These are phyloP conservation scores for Torrubiella hemipterigena DNA, from an alignment of 2,329 filamentous ascomycete genomes.

Conservation along the genomic window DNA sequence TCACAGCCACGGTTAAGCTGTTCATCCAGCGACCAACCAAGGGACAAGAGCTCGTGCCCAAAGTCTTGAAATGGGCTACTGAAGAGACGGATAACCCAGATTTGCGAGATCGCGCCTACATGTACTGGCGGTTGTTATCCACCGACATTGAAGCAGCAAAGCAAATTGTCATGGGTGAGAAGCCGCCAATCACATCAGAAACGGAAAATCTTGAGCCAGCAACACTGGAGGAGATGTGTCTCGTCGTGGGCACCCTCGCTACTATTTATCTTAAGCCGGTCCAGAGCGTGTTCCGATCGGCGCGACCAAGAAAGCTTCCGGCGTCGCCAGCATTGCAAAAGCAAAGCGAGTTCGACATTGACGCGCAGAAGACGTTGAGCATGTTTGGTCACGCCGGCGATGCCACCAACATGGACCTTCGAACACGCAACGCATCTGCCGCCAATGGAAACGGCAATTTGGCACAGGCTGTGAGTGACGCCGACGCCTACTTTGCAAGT, in stretches of 20 bases:
- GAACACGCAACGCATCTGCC: slow-evolving; percentile 17
- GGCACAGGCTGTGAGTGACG: slow-evolving; percentile 65
- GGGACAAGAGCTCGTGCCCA: slow-evolving; percentile 83
- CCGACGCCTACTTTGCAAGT: slow-evolving; percentile 80
- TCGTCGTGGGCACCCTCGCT: slow-evolving; percentile 89
- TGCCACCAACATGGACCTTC: slow-evolving; percentile 36
- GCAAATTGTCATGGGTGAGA: slow-evolving; percentile 90
- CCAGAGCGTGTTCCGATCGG: slow-evolving; percentile 88
- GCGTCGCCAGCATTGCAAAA: slow-evolving; percentile 82
- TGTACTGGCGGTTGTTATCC: slow-evolving; percentile 97
- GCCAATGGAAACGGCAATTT: slow-evolving; percentile 34
- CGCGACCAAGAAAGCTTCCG: slow-evolving; percentile 64
- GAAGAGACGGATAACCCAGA: slow-evolving; percentile 99
- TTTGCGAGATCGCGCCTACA: slow-evolving; percentile 88
- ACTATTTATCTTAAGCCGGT: slow-evolving; percentile 98
- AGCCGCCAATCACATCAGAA: slow-evolving; percentile 91
- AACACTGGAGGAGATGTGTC: slow-evolving; percentile 92
- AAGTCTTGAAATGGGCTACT: slow-evolving; percentile 95
- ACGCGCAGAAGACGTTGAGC: slow-evolving; percentile 48
- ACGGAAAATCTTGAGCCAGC: slow-evolving; percentile 84
- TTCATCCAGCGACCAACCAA: slow-evolving; percentile 96
- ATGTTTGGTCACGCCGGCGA: slow-evolving; percentile 42
- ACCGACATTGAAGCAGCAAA: slow-evolving; percentile 83
- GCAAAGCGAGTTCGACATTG: slow-evolving; percentile 41
- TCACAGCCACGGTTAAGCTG: slow-evolving; percentile 93